Percentiles rank a stretch among this genome's conserved stretches.
These are phyloP conservation scores for Olyra latifolia DNA, from an alignment of 176 grass and related monocot genomes.

Conservation along the genomic window DNA sequence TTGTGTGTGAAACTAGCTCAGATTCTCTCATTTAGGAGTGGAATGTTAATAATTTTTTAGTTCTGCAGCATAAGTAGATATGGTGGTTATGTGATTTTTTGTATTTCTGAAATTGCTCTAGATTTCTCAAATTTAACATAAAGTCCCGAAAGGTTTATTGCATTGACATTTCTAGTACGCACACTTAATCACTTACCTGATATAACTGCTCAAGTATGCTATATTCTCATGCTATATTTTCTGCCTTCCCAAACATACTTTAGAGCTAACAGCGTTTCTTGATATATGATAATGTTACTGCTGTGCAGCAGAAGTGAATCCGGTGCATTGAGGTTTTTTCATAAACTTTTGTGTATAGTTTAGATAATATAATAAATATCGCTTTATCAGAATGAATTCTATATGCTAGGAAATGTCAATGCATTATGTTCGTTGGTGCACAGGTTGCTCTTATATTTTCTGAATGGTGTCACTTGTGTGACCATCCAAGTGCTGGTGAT, in stretches of 20 bases:
- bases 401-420: background rate
- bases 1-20: background rate
- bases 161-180: background rate
- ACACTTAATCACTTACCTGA: background rate
- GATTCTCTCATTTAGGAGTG: background rate
- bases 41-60: background rate
- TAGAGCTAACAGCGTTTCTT: background rate
- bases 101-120: background rate
- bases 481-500: conserved; percentile 67
- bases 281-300: background rate
- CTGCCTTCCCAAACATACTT: background rate
- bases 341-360: background rate
- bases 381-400: background rate
- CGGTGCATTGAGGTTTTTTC: background rate
- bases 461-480: conserved; percentile 82
- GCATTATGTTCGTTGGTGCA: conserved; percentile 20
- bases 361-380: background rate
- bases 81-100: background rate
- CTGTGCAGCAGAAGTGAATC: background rate
- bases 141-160: background rate
- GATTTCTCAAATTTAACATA: background rate
- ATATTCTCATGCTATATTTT: background rate
- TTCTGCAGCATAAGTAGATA: background rate
- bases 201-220: background rate
- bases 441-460: conserved; percentile 60